phyloP scores from a whole-genome alignment of 306 rosid species.

The Vicia sativa region DNA sequence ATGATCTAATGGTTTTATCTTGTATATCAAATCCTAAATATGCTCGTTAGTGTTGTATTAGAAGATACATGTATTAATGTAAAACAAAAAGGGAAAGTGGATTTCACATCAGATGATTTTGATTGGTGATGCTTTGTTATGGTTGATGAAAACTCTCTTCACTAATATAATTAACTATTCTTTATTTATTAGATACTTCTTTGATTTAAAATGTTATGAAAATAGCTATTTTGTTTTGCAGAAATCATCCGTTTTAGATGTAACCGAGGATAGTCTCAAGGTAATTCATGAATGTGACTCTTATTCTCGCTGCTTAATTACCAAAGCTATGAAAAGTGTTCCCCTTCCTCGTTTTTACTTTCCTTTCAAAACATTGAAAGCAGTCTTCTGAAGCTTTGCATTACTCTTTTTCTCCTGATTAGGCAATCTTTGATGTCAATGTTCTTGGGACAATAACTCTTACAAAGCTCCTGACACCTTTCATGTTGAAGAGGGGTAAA shows the following conservation, averaged over 20 bases:
- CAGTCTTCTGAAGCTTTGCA: constrained; percentile 33
- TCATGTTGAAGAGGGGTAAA: constrained; percentile 80
- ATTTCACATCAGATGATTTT: constrained; percentile 26
- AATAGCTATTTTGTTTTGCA: constrained; percentile 45
- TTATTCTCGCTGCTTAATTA: constrained; percentile 24
- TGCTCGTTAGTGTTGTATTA: background rate
- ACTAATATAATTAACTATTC: background rate
- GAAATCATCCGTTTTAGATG: constrained; percentile 80
- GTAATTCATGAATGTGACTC: constrained; percentile 48
- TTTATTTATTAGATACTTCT: constrained; percentile 8
- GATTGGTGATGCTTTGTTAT: constrained; percentile 1
- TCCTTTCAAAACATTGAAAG: constrained; percentile 26
- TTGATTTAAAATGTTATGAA: constrained; percentile 4
- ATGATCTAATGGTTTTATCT: constrained; percentile 23
- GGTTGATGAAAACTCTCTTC: constrained; percentile 19
- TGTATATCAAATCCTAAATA: constrained; percentile 7
- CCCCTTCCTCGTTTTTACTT: background rate
- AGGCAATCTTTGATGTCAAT: constrained; percentile 88
- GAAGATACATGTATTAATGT: constrained; percentile 10
- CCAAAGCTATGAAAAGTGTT: constrained; percentile 4
- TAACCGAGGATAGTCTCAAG: constrained; percentile 75
- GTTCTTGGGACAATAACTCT: constrained; percentile 91
- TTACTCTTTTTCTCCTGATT: constrained; percentile 39
- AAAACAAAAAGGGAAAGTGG: background rate
- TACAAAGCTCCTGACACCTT: constrained; percentile 79